phyloP scores from a whole-genome alignment of 1,284 basidiomycete species.

The Phenoliferia sp. region DNA sequence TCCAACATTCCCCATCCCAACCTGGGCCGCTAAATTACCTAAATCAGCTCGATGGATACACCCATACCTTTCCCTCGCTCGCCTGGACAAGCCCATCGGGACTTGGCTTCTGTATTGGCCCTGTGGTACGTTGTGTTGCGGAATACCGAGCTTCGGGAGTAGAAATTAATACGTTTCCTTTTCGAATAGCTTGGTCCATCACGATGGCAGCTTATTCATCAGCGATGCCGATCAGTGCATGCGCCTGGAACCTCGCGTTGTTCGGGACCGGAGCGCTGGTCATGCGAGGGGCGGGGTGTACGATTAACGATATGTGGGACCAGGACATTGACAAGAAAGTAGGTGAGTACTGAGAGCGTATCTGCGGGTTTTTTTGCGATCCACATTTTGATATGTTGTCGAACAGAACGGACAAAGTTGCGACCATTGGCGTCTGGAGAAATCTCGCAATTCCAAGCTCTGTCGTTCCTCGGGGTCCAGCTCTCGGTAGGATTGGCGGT shows the following conservation, averaged over 20 bases:
- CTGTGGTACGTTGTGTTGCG: conserved; percentile 60
- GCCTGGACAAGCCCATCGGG: conserved; percentile 94
- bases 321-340: conserved; percentile 83
- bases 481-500: conserved; percentile 80
- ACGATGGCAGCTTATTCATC: conserved; percentile 83
- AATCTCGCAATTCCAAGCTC: conserved; percentile 68
- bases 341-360: conserved; percentile 57
- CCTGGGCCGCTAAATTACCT: conserved; percentile 24
- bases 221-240: conserved; percentile 57
- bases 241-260: conserved; percentile 68
- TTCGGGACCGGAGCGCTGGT: conserved; percentile 88
- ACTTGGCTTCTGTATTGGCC: conserved; percentile 88
- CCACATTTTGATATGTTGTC: background rate
- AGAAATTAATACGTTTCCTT: no score
- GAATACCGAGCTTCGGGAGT: background rate
- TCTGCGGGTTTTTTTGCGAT: background rate
- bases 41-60: conserved; percentile 23
- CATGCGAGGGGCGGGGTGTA: conserved; percentile 98
- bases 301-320: conserved; percentile 99
- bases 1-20: conserved; percentile 8
- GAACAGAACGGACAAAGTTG: conserved; percentile 57
- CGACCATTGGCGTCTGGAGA: conserved; percentile 77
- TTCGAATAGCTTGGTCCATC: conserved; percentile 78
- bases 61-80: conserved; percentile 80
- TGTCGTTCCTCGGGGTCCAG: conserved; percentile 78